Evolutionary conservation across 148 eudicot genomes (phyloP), one percentile per base, ranked within the genome.

Genomic region (Rhododendron ovatum): DNA sequence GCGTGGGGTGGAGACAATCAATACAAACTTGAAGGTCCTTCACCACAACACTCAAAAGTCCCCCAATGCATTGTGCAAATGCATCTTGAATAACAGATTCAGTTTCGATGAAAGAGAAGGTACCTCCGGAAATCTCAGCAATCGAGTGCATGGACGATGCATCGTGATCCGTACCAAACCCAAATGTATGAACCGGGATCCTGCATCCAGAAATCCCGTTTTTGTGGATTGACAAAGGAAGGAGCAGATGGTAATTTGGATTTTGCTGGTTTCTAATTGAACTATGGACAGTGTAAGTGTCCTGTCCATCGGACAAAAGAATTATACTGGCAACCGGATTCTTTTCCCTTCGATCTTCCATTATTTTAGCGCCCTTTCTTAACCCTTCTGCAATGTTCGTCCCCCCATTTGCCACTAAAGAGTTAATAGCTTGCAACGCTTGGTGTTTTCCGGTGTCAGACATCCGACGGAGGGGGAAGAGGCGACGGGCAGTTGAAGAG

Each of bases 31-130:
- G 90, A 63, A 94, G 89, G 84, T 94, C 95, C 88, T 94, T 95
- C 61, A 91, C 93, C 76, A 94, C 93, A 87, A 96, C 98, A 84
- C 98, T 96, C 86, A 96, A 85, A 81, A 96, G 93, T 33, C 98
- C 98, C 7, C 98, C 98, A 82, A 96, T 94, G 93, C 98, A 96
- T 88, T 96, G 98, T 74, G 98, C 98, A 92, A 96, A 96, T 13
- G 98, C 98, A 51, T 96, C 98, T 87, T 93, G 98, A 82, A 94
- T 94, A 14, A 90, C 93, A 48, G 90, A 88, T 91, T 94, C 98
- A 2, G 95, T 90, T 87, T 95, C 98, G 26, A 95, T 95, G 85
- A 94, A 95, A 71, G 98, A 94, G 89, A 95, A 95, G 13, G 98
- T 94, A 77, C 98, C 98, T 71, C 98, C 98, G 20, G 98, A 95